Conservation (phyloP, 306 rosid species). For the Hippophae gyantsensis region DNA sequence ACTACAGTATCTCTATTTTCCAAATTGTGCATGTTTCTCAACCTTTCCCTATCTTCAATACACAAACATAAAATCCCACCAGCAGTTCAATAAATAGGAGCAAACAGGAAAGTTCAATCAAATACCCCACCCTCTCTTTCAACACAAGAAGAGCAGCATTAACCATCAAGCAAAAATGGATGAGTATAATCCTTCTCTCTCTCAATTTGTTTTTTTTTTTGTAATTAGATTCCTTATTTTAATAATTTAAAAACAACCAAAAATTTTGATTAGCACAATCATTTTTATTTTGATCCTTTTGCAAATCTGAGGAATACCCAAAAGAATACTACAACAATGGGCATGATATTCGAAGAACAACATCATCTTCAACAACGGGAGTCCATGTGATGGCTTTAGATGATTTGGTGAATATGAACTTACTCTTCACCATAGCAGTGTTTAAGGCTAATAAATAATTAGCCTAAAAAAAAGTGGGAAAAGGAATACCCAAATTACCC, state of each 20-base stretch:
- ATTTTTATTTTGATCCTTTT: neutral
- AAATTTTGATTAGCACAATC: neutral
- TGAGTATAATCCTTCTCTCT: neutral
- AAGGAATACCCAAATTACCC: no score
- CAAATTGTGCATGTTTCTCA: no score
- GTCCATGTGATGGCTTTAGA: slow-evolving; percentile 87
- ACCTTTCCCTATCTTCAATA: no score
- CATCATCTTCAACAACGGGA: slow-evolving; percentile 36
- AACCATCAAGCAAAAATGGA: no score
- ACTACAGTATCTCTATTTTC: no score
- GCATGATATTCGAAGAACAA: slow-evolving; percentile 7
- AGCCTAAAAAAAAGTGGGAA: no score
- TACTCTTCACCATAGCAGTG: slow-evolving; percentile 87
- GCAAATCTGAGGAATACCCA: slow-evolving; percentile 52
- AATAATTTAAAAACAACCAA: neutral
- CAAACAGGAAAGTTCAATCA: no score
- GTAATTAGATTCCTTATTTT: neutral
- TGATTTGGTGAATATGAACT: slow-evolving; percentile 76
- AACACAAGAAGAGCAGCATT: no score
- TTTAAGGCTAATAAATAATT: slow-evolving; percentile 14
- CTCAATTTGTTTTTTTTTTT: neutral
- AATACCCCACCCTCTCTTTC: no score
- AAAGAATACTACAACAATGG: slow-evolving; percentile 21
- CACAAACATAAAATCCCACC: no score
- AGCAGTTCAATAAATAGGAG: no score